Conservation (phyloP, 2,329 filamentous ascomycete genomes). For the Xylaria sp. region DNA sequence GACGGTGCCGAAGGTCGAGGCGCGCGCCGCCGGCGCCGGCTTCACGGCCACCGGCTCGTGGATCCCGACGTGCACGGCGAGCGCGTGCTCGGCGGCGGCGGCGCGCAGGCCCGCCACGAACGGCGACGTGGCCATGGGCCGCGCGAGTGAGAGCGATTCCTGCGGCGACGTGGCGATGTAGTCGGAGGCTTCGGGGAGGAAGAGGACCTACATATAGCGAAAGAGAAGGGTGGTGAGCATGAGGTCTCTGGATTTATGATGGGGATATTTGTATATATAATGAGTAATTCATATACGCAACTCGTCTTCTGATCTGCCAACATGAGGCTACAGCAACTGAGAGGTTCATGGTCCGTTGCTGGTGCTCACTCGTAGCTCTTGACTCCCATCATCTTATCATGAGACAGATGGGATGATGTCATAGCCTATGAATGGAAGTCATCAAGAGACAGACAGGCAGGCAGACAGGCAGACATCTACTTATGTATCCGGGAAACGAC, state of each 20-base stretch:
- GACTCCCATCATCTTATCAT: not conserved
- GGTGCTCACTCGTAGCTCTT: not conserved
- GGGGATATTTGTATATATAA: no score
- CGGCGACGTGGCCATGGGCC: slow-evolving; percentile 63
- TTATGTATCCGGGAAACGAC: not conserved
- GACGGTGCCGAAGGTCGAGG: slow-evolving; percentile 9
- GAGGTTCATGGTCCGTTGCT: not conserved
- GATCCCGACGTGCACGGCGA: slow-evolving; percentile 85
- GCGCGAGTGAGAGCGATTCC: slow-evolving; percentile 72
- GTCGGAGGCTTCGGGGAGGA: slow-evolving; percentile 89
- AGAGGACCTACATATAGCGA: slow-evolving; percentile 72
- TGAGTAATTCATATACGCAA: not conserved
- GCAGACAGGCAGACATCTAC: no score
- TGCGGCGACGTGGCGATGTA: slow-evolving; percentile 75
- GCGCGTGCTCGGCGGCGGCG: slow-evolving; percentile 62
- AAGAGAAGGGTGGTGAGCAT: slow-evolving; percentile 13
- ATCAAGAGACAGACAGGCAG: slow-evolving; percentile 14
- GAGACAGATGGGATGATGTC: not conserved
- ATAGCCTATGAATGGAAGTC: not conserved
- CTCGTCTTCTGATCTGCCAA: not conserved
- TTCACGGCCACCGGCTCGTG: slow-evolving; percentile 67
- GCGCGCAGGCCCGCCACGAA: slow-evolving; percentile 78
- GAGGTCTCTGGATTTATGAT: no score
- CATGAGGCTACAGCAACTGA: no score
- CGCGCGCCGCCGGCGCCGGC: slow-evolving; percentile 22